Evolutionary conservation across 495 filamentous ascomycete genomes (phyloP).

Genomic region (Trichocladium antarcticum): DNA sequence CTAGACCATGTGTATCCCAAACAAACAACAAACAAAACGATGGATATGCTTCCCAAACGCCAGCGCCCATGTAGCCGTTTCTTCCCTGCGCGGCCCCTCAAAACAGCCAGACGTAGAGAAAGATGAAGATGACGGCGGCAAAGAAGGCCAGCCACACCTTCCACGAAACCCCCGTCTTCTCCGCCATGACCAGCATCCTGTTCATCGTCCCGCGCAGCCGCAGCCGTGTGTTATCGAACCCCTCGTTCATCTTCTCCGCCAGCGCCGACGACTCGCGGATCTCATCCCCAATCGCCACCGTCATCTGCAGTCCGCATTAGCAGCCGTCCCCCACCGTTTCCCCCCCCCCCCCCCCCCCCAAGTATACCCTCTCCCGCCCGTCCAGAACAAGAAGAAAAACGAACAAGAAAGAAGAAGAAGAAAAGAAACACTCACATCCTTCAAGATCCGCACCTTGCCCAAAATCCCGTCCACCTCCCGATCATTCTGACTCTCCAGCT

Average conservation of each 20-base stretch:
- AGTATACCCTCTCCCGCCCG: too few species aligned
- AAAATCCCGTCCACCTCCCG: slow-evolving; percentile 77
- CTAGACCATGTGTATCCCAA: slow-evolving; percentile 4
- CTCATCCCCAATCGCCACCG: slow-evolving; percentile 84
- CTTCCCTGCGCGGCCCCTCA: slow-evolving; percentile 23
- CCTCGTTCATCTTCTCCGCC: slow-evolving; percentile 79
- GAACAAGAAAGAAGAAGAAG: background rate
- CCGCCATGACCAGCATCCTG: slow-evolving; percentile 90
- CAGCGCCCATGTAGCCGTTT: slow-evolving; percentile 16
- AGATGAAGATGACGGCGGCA: slow-evolving; percentile 61
- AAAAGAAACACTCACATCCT: slow-evolving; percentile 59
- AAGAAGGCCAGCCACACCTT: slow-evolving; percentile 88
- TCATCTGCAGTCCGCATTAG: slow-evolving; percentile 48
- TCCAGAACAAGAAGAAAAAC: too few species aligned
- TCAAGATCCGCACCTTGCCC: slow-evolving; percentile 83
- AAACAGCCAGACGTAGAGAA: slow-evolving; percentile 86
- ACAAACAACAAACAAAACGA: slow-evolving; percentile 4
- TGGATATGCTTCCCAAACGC: slow-evolving; percentile 13
- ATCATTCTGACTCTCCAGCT: slow-evolving; percentile 93
- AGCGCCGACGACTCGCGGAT: slow-evolving; percentile 78
- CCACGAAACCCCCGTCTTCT: slow-evolving; percentile 88
- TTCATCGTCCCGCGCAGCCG: slow-evolving; percentile 87
- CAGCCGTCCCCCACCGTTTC: background rate
- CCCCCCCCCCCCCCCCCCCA: too few species aligned
- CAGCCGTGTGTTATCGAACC: slow-evolving; percentile 73